Percentiles rank a stretch among this genome's conserved stretches.
These are phyloP conservation scores for Austropuccinia psidii DNA, from an alignment of 1,284 basidiomycete species.

Conservation along the genomic window DNA sequence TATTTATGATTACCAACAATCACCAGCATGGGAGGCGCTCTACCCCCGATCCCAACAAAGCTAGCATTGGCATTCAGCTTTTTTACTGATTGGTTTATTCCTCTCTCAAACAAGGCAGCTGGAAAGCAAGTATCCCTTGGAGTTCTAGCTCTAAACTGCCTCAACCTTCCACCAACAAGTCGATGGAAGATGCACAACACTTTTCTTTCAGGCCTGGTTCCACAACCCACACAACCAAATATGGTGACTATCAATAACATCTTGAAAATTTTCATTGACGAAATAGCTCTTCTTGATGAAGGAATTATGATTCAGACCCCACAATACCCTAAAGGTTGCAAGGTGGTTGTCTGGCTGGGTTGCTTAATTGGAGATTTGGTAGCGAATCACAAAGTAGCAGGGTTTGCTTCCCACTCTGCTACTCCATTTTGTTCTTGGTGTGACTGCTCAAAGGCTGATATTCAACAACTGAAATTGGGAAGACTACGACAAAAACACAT, in stretches of 20 bases:
- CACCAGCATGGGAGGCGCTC: no score
- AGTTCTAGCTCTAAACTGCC: slow-evolving; percentile 2
- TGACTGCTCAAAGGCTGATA: no score
- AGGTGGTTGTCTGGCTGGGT: background rate
- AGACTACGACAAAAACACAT: no score
- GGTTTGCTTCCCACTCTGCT: slow-evolving; percentile 3
- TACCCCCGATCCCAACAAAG: no score
- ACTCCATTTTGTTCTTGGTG: slow-evolving; percentile 6
- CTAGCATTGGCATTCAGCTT: no score
- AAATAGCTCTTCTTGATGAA: background rate
- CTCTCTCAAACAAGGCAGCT: slow-evolving; percentile 1
- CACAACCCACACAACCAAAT: background rate
- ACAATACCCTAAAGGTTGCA: slow-evolving; percentile 1
- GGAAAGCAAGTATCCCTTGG: slow-evolving; percentile 6
- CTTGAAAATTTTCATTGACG: background rate
- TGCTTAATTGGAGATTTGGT: slow-evolving; percentile 1
- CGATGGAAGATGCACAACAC: background rate
- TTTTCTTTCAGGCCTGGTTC: background rate
- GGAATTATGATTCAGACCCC: background rate
- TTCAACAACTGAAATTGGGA: no score
- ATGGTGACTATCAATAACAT: background rate
- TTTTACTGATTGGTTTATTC: slow-evolving; percentile 26
- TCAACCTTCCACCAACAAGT: slow-evolving; percentile 1
- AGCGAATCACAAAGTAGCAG: slow-evolving; percentile 12
- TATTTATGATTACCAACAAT: no score